Evolutionary conservation across 2,329 filamentous ascomycete species (phyloP), one percentile per base, ranked within the genome.

Genomic region (Trichophyton equinum): DNA sequence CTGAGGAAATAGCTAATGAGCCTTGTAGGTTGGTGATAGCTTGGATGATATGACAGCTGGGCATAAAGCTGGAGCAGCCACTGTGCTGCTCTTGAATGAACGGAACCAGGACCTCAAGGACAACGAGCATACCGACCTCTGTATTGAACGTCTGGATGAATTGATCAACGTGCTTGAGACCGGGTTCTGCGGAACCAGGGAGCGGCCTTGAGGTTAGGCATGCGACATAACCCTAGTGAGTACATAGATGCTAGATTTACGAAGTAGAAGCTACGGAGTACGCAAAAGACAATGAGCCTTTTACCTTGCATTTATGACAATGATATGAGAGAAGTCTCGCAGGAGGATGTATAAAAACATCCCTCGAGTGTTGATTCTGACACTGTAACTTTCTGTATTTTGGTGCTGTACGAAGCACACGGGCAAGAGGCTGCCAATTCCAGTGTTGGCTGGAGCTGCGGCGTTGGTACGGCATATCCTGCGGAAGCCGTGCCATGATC

Each of bases 31-130:
- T 22, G 88, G 88, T 3, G 88, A 92, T 70, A 91, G 86, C 15
- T 84, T 95, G 60, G 94, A 97, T 72, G 94, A 99, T 71, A 95
- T 97, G 84, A 88, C 86, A 6, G 90, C 92, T 0, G 92, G 94
- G 0, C 82, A 86, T 62, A 80, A 79, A 59, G 92, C 92, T 0
- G 92, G 92, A 0, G 89, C 91, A 1, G 88, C 90, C 38, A 97
- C 94, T 0, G 91, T 97, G n/a, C 71, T 97, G 70, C 77, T 99
- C 51, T 81, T 87, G 15, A 95, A 95, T 68, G 84, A 89, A n/a
- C 85, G 81, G n/a, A 96, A 96, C 70, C 73, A 73, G 60, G 80
- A 86, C 65, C 71, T 96, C 62, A 82, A 79, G 6, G 78, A 82
- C 25, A 88, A 95, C 70, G 81, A 85, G 65, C 83, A 90, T 71